Evolutionary conservation across 176 grass and related monocot species (phyloP), one percentile per base, ranked within the genome.

Genomic region (Pontederia crassipes): DNA sequence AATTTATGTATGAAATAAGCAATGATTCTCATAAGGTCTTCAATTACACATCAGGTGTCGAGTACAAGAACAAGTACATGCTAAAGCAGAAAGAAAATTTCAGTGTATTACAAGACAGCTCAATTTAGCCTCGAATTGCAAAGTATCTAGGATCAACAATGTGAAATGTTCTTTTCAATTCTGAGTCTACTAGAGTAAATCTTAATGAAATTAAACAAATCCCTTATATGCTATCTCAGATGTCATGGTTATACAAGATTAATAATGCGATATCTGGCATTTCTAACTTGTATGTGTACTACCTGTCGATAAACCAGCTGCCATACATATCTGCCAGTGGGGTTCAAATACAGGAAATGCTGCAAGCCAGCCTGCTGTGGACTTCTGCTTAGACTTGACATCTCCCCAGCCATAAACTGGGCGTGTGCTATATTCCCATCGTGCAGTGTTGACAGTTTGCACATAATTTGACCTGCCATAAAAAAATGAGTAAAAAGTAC

Each of bases 301-400:
- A 95, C 89, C 85, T 84, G 86, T 96, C 46, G 91, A 96, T 66
- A 90, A 77, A 58, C 91, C 91, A 67, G 68, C 51, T 58, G 91
- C 83, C 91, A 96, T 96, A 72, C 91, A 90, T 74, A 96, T 75
- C 79, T 96, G 86, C 91, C 91, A 96, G 70, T 96, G 91, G 67
- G 91, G 91, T 72, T 96, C 91, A 84, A 96, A 96, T 52, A 96
- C 85, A 80, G 91, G 91, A 80, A 96, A 90, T 57, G 78, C 78
- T 9, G 86, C 91, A 65, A 90, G 83, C 91, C 91, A 96, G 59
- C 91, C 91, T 62, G 91, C 91, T 49, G 91, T 87, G 0, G 91
- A 82, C 54, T 85, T 80, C 63, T 96, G 91, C 77, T 85, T 96
- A 45, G 78, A 78, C 12, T 46, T 75, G 32, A 85, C 65, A 67